Percentiles rank a stretch among this genome's conserved stretches.
These are phyloP conservation scores for Phytophthora melonis DNA, from an alignment of 352 stramenopile genomes.

Conservation along the genomic window DNA sequence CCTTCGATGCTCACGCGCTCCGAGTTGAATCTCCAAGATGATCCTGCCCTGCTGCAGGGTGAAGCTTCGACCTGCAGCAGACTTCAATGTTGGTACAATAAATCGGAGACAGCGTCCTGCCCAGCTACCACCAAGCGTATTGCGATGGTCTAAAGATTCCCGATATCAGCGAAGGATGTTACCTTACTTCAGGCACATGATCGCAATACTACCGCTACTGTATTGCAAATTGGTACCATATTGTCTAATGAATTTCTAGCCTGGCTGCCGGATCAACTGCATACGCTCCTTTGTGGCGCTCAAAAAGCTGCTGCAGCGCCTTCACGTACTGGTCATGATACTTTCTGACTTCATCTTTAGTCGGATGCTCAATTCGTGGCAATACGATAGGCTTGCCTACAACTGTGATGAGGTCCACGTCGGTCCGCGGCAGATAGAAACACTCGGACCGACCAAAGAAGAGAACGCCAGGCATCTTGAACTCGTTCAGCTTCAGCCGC, in stretches of 20 bases:
- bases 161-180: constrained; percentile 36
- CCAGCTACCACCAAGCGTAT: constrained; percentile 32
- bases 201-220: too few species aligned
- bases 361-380: constrained; percentile 87
- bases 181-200: too few species aligned
- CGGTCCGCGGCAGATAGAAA: constrained; percentile 84
- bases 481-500: constrained; percentile 82
- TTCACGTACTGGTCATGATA: constrained; percentile 91
- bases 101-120: too few species aligned
- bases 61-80: constrained; percentile 32
- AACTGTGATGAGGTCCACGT: constrained; percentile 86
- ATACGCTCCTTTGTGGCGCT: constrained; percentile 85
- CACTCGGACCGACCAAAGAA: constrained; percentile 76
- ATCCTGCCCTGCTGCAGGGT: constrained; percentile 28
- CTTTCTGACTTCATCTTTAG: constrained; percentile 84
- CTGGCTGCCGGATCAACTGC: constrained; percentile 62
- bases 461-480: constrained; percentile 84
- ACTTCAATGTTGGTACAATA: constrained; percentile 29
- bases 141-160: constrained; percentile 30
- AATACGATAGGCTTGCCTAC: constrained; percentile 87
- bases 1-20: constrained; percentile 12
- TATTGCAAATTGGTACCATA: too few species aligned
- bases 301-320: constrained; percentile 82
- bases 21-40: constrained; percentile 28
- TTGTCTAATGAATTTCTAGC: constrained; percentile 59